Conservation (phyloP, 192 early-diverging fungal genomes). For the Backusella australiensis region DNA sequence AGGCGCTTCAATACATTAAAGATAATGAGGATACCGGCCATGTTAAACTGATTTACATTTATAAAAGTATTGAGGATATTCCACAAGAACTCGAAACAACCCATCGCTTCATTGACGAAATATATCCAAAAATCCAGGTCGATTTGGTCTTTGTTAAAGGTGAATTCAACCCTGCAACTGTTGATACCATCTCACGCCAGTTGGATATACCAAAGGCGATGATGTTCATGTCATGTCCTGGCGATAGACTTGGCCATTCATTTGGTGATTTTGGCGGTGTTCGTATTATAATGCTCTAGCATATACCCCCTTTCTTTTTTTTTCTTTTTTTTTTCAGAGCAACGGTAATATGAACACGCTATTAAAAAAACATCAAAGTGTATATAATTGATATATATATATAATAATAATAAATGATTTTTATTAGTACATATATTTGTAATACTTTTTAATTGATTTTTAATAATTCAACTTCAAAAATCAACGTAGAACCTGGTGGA, state of each 20-base stretch:
- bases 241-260: slow-evolving; percentile 27
- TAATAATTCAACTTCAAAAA: slow-evolving; percentile 38
- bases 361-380: neutral
- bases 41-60: slow-evolving; percentile 54
- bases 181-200: slow-evolving; percentile 41
- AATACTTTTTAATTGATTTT: slow-evolving; percentile 25
- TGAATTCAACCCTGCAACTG: slow-evolving; percentile 37
- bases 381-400: neutral
- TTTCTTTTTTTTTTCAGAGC: neutral
- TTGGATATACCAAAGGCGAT: slow-evolving; percentile 36
- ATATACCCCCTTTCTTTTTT: neutral
- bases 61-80: slow-evolving; percentile 40
- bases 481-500: slow-evolving; percentile 34
- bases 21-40: slow-evolving; percentile 44
- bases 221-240: slow-evolving; percentile 46
- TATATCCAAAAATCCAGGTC: slow-evolving; percentile 50
- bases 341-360: neutral
- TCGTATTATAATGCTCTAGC: slow-evolving; percentile 45
- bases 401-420: neutral
- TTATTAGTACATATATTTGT: neutral
- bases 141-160: slow-evolving; percentile 48
- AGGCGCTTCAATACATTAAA: slow-evolving; percentile 50
- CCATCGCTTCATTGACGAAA: slow-evolving; percentile 52
- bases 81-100: slow-evolving; percentile 51
- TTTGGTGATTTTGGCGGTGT: slow-evolving; percentile 44